Percentiles rank a stretch among this genome's conserved stretches.
These are phyloP conservation scores for Teratosphaeria destructans DNA, from an alignment of 2,329 filamentous ascomycete genomes.

Conservation along the genomic window DNA sequence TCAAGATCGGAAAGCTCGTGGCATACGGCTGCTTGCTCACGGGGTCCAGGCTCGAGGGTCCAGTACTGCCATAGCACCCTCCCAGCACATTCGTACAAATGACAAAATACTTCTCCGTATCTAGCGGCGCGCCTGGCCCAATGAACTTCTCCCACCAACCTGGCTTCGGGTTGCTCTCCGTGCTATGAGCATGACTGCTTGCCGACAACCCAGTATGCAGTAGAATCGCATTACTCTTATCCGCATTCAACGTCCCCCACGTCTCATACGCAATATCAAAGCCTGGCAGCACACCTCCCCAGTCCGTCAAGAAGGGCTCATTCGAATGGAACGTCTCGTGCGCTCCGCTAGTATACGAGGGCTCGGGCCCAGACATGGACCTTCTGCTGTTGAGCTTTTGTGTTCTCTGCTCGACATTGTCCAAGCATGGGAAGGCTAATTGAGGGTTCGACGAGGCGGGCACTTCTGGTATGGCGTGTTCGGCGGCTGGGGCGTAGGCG, in stretches of 20 bases:
- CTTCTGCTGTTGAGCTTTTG: constrained; percentile 60
- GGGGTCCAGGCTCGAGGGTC: constrained; percentile 78
- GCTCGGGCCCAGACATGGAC: constrained; percentile 68
- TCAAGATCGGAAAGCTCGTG: constrained; percentile 89
- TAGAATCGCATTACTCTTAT: constrained; percentile 80
- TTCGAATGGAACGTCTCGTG: constrained; percentile 66
- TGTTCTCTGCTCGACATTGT: constrained; percentile 65
- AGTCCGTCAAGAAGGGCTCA: constrained; percentile 74
- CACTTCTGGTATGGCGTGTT: constrained; percentile 16
- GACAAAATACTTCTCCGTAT: constrained; percentile 84
- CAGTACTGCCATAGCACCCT: constrained; percentile 91
- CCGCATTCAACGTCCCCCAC: constrained; percentile 72
- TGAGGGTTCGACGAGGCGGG: constrained; percentile 59
- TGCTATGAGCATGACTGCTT: constrained; percentile 94
- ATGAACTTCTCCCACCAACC: constrained; percentile 99
- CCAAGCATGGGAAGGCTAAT: constrained; percentile 82
- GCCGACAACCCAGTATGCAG: constrained; percentile 90
- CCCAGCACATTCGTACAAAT: constrained; percentile 96
- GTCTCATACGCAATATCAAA: constrained; percentile 90
- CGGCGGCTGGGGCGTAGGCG: background rate
- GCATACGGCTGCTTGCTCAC: constrained; percentile 81
- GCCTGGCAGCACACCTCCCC: constrained; percentile 82
- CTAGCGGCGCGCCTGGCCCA: constrained; percentile 70
- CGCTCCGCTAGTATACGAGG: constrained; percentile 84
- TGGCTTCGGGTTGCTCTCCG: constrained; percentile 70